phyloP scores from a whole-genome alignment of 2,329 filamentous ascomycete species.

The Ophiocordyceps camponoti-floridani region DNA sequence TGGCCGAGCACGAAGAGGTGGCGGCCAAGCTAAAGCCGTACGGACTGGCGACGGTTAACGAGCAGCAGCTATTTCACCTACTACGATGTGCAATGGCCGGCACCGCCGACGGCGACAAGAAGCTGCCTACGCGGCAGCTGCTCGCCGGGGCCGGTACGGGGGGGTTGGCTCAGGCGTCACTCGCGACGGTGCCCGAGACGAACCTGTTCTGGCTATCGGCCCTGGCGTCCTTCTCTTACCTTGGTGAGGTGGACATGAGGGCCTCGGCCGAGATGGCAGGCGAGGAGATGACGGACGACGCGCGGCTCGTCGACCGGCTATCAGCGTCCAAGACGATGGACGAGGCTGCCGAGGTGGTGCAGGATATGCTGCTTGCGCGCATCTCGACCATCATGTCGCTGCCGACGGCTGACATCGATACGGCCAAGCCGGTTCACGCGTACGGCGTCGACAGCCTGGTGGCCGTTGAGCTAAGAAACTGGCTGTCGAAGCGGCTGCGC shows the following conservation, averaged over 20 bases:
- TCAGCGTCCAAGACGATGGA: not conserved
- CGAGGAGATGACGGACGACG: not conserved
- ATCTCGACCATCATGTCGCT: not conserved
- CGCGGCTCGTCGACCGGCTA: not conserved
- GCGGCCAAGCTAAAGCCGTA: not conserved
- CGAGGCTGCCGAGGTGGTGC: not conserved
- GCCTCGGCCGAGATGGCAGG: not conserved
- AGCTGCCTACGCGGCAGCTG: not conserved
- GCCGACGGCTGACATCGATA: not conserved
- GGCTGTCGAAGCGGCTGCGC: not conserved
- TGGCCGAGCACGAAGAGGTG: not conserved
- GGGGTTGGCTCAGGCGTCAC: not conserved
- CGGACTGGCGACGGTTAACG: not conserved
- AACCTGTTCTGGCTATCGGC: not conserved
- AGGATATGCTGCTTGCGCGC: not conserved
- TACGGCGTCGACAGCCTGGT: constrained; percentile 1
- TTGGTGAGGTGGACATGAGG: not conserved
- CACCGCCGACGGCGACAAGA: not conserved
- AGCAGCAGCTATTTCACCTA: constrained; percentile 1
- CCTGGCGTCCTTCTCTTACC: not conserved
- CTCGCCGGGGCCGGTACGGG: not conserved
- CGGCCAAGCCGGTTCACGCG: not conserved
- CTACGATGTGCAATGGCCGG: not conserved
- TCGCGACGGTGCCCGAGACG: not conserved
- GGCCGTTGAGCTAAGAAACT: constrained; percentile 1